Conservation (phyloP, 1,284 basidiomycete species). For the Moniliella sp. region DNA sequence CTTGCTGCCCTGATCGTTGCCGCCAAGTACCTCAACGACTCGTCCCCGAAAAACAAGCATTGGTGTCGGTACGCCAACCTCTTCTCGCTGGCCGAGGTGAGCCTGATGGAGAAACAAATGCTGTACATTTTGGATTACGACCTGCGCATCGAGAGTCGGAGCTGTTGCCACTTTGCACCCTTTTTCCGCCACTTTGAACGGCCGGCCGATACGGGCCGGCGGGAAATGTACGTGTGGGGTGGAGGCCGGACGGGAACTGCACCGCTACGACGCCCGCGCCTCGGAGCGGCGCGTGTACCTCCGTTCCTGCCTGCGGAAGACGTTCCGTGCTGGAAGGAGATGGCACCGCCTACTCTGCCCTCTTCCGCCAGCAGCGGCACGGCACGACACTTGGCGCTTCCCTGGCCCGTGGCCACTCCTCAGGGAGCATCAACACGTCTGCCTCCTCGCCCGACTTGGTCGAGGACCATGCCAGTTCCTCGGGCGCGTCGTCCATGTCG, state of each 20-base stretch:
- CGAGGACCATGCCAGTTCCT: too few relatives aligned
- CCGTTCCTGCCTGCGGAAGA: slow-evolving; percentile 19
- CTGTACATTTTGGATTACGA: slow-evolving; percentile 34
- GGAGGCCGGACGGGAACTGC: slow-evolving; percentile 26
- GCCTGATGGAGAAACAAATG: slow-evolving; percentile 78
- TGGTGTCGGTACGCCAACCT: slow-evolving; percentile 45
- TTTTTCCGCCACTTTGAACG: slow-evolving; percentile 30
- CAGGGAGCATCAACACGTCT: too few relatives aligned
- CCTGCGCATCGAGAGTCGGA: slow-evolving; percentile 30
- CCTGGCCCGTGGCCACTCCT: too few relatives aligned
- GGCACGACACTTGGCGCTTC: too few relatives aligned
- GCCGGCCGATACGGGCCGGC: slow-evolving; percentile 23
- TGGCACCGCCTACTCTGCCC: too few relatives aligned
- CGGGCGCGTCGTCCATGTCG: too few relatives aligned
- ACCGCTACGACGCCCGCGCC: slow-evolving; percentile 27
- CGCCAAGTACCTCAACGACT: slow-evolving; percentile 92
- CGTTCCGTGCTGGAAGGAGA: slow-evolving; percentile 28
- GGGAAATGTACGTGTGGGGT: slow-evolving; percentile 28
- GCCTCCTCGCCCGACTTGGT: too few relatives aligned
- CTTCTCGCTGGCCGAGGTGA: slow-evolving; percentile 49
- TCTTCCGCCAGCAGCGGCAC: too few relatives aligned
- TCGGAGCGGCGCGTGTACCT: slow-evolving; percentile 24
- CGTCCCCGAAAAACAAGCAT: slow-evolving; percentile 66
- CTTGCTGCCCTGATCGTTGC: slow-evolving; percentile 83
- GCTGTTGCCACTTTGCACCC: slow-evolving; percentile 26